These are phyloP conservation scores for Casuarina cunninghamiana DNA, from an alignment of 306 rosid genomes.

Conservation along the genomic window DNA sequence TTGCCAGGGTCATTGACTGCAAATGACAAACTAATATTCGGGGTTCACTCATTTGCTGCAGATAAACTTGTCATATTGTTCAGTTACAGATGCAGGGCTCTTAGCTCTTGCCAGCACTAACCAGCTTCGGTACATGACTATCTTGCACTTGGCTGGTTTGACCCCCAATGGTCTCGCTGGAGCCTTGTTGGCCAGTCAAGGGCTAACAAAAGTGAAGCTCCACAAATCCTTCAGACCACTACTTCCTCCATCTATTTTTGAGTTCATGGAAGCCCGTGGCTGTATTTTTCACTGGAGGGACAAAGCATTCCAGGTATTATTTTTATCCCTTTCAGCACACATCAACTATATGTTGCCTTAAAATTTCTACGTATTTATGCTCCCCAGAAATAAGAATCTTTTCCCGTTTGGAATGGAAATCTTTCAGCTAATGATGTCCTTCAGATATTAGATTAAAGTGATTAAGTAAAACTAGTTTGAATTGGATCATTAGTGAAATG, in stretches of 20 bases:
- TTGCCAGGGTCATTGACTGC: conserved; percentile 1
- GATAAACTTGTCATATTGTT: conserved; percentile 69
- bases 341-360: neutral
- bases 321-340: neutral
- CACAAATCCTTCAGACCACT: conserved; percentile 53
- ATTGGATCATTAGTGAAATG: neutral
- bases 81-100: conserved; percentile 66
- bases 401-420: neutral
- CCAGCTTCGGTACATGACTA: conserved; percentile 51
- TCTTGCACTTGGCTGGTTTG: conserved; percentile 58
- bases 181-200: conserved; percentile 46
- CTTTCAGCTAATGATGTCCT: neutral
- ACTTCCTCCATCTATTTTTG: conserved; percentile 45
- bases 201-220: conserved; percentile 64
- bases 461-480: neutral
- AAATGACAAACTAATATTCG: conserved; percentile 3
- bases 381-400: neutral
- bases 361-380: neutral
- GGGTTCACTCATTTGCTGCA: conserved; percentile 35
- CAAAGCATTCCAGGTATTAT: conserved; percentile 50
- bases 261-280: conserved; percentile 58
- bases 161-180: conserved; percentile 64
- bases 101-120: conserved; percentile 56
- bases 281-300: conserved; percentile 65
- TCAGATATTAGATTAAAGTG: neutral